Evolutionary conservation across 441 rosid species (phyloP).

Genomic region (Viola pubescens): DNA sequence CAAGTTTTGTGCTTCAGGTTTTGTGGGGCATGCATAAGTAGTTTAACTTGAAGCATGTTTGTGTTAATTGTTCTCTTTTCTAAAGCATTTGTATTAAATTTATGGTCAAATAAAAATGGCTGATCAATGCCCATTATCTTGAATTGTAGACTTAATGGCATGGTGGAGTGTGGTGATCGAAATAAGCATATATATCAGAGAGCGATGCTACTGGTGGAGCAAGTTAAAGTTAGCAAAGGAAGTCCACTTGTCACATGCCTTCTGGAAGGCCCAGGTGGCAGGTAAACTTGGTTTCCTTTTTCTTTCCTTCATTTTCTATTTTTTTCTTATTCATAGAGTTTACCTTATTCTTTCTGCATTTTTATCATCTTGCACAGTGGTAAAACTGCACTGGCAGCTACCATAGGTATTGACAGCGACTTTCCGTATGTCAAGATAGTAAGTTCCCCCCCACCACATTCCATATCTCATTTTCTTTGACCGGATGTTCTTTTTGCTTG

Average conservation of each 20-base stretch:
- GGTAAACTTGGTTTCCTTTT: slow-evolving; percentile 32
- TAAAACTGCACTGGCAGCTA: slow-evolving; percentile 92
- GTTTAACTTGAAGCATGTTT: too few species aligned
- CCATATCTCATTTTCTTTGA: background rate
- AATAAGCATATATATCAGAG: slow-evolving; percentile 77
- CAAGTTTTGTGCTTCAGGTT: too few species aligned
- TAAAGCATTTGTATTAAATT: background rate
- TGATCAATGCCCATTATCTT: slow-evolving; percentile 18
- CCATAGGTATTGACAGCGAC: slow-evolving; percentile 89
- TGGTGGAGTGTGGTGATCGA: slow-evolving; percentile 76
- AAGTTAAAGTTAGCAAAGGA: slow-evolving; percentile 94
- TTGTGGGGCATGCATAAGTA: too few species aligned
- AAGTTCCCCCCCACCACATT: slow-evolving; percentile 27
- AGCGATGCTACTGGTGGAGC: slow-evolving; percentile 84
- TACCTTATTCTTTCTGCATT: slow-evolving; percentile 14
- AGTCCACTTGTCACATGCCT: slow-evolving; percentile 94
- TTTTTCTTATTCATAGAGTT: background rate
- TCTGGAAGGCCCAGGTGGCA: slow-evolving; percentile 87
- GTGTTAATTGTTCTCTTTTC: too few species aligned
- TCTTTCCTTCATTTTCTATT: slow-evolving; percentile 4
- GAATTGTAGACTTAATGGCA: slow-evolving; percentile 67
- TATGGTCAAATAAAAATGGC: slow-evolving; percentile 8
- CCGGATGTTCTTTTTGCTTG: background rate
- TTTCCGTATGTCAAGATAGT: slow-evolving; percentile 97
- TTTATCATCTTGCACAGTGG: slow-evolving; percentile 46